Evolutionary conservation across 2,329 filamentous ascomycete genomes (phyloP), one percentile per base, ranked within the genome.

Genomic region (Sarocladium strictum): DNA sequence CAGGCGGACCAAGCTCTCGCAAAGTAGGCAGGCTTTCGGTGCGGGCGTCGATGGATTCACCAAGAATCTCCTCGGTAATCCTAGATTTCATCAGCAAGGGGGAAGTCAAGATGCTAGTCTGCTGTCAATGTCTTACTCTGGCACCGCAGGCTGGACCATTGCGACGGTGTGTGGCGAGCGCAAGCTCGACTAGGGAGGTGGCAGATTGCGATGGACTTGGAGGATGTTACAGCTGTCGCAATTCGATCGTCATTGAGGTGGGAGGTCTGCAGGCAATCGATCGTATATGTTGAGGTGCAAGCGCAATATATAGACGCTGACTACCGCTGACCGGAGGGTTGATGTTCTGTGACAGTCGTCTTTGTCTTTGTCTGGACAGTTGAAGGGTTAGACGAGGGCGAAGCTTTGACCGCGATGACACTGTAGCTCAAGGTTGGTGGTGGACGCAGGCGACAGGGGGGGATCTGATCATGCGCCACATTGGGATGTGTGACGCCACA

Each of bases 1-100:
- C 94, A 54, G 94, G 94, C 24, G 94, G 94, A 40, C 94, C 94
- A 56, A 99, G 83, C 78, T 99, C 94, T 66, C 94, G 88, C 59
- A 99, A 79, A 49, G 85, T 83, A 61, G 87, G 80, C 37, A 99
- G 81, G 41, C 89, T 89, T 67, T 99, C 94, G 63, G 93, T 96
- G 69, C 94, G 87, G 63, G 91, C 86, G 67, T 97, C 92, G 70
- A 97, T 87, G 53, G 93, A 90, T 64, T 96, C 90, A 67, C 96
- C 88, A 58, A 95, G 81, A 60, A 94, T 83, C 72, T 97, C 91
- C 75, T 99, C 94, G 64, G 92, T 93, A 65, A 99, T 86, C 73
- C 94, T 97, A 21, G 53, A 55, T 54, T 53, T 63, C 50, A 45
- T 17, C 17, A 17, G 26, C 2, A 23, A 55, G 52, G 40, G 47